A percentile compares a stretch with the other conserved stretches of the same genome.
Conservation (phyloP, 306 rosid species). For the Hippophae rhamnoides region DNA sequence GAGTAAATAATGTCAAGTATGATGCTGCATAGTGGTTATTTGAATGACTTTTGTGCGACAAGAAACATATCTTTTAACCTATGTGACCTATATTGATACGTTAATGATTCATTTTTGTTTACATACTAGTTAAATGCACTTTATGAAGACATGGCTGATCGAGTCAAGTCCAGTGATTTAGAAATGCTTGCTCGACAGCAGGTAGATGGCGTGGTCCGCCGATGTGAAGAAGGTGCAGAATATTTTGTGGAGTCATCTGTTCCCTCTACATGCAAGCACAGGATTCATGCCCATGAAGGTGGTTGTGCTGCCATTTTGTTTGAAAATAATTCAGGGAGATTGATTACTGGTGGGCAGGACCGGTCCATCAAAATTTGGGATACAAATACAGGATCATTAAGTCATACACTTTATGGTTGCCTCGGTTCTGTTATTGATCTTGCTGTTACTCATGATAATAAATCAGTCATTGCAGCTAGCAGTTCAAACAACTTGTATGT, state of each 20-base stretch:
- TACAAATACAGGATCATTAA: constrained; percentile 57
- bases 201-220: constrained; percentile 98
- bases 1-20: background rate
- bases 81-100: background rate
- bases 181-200: constrained; percentile 89
- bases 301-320: constrained; percentile 85
- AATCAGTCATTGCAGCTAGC: constrained; percentile 90
- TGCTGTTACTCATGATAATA: constrained; percentile 72
- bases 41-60: background rate
- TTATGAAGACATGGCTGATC: constrained; percentile 73
- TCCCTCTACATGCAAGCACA: constrained; percentile 65
- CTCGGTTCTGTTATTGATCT: constrained; percentile 94
- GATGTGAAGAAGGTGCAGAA: constrained; percentile 88
- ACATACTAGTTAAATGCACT: constrained; percentile 69
- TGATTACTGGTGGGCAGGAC: constrained; percentile 95
- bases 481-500: constrained; percentile 86
- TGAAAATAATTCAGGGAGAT: constrained; percentile 58
- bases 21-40: background rate
- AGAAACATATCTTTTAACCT: background rate
- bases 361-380: constrained; percentile 86
- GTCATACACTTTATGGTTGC: constrained; percentile 63
- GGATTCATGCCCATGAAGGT: constrained; percentile 80
- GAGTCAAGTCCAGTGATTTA: constrained; percentile 71
- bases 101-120: constrained; percentile 9
- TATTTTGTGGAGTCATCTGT: constrained; percentile 61